phyloP scores from a whole-genome alignment of 306 rosid species.

The Quercus variabilis region DNA sequence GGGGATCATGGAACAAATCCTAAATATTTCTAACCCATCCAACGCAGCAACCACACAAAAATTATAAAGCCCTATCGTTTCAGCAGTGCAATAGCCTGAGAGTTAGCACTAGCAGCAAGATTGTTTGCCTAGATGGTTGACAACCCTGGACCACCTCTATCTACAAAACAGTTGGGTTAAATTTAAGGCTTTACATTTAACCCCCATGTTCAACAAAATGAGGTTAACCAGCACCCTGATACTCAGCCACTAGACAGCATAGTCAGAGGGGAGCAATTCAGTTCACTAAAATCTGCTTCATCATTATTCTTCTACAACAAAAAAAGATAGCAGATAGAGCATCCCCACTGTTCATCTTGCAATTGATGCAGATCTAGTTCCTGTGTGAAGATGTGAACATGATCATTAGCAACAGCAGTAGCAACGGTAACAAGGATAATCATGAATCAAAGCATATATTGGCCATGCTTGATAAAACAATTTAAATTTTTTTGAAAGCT shows the following conservation, averaged over 20 bases:
- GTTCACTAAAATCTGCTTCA: background rate
- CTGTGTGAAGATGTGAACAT: conserved; percentile 15
- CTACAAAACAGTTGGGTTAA: no score
- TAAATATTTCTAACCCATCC: background rate
- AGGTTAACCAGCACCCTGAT: background rate
- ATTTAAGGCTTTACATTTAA: no score
- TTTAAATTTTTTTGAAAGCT: background rate
- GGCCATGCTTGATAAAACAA: background rate
- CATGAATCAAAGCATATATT: background rate
- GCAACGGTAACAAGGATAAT: background rate
- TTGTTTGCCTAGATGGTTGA: no score
- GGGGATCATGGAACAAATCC: background rate
- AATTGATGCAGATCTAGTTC: conserved; percentile 24
- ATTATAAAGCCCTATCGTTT: background rate
- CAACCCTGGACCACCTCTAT: no score
- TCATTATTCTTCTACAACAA: background rate
- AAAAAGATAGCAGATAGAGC: background rate
- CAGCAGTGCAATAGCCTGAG: background rate
- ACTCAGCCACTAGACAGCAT: background rate
- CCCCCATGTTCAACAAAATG: no score
- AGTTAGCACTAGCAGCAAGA: background rate
- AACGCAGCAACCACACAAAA: background rate
- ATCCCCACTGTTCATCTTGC: background rate
- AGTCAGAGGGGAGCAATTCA: background rate
- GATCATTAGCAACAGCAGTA: background rate